phyloP scores from a whole-genome alignment of 768 basidiomycete genomes.

The Trametes cubensis region DNA sequence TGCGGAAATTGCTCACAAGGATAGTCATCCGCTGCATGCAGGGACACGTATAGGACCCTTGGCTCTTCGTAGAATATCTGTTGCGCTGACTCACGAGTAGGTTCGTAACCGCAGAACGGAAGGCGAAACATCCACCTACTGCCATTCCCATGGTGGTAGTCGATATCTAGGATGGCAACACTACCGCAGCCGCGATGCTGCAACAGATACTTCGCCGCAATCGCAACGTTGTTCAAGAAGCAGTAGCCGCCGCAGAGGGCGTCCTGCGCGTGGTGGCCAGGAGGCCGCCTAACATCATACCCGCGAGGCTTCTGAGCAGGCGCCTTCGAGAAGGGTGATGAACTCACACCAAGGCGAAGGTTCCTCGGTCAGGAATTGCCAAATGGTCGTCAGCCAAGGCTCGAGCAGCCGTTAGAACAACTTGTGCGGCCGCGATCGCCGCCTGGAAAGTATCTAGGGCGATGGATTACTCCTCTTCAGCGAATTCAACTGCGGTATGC shows the following conservation, averaged over 20 bases:
- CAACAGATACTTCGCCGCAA: slow-evolving; percentile 37
- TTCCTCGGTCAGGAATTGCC: not conserved
- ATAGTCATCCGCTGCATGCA: slow-evolving; percentile 38
- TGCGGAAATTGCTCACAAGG: slow-evolving; percentile 32
- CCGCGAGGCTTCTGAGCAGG: not conserved
- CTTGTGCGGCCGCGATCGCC: slow-evolving; percentile 32
- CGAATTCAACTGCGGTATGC: not conserved
- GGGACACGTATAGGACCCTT: slow-evolving; percentile 36
- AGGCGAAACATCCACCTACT: slow-evolving; percentile 9
- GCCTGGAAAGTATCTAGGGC: slow-evolving; percentile 34
- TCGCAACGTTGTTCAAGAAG: slow-evolving; percentile 38
- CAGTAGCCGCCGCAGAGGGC: slow-evolving; percentile 40
- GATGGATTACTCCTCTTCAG: not conserved
- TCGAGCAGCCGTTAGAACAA: slow-evolving; percentile 32
- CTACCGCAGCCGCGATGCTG: not conserved
- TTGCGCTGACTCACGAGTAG: slow-evolving; percentile 27
- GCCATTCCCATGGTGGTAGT: slow-evolving; percentile 44
- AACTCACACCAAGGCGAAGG: slow-evolving; percentile 33
- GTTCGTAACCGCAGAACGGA: not conserved
- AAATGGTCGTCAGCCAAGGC: slow-evolving; percentile 12
- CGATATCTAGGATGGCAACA: slow-evolving; percentile 39
- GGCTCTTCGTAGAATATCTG: slow-evolving; percentile 37
- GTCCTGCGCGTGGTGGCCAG: slow-evolving; percentile 38
- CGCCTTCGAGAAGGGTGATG: not conserved
- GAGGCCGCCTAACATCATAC: slow-evolving; percentile 30